A percentile compares a stretch with the other conserved stretches of the same genome.
Conservation (phyloP, 176 grass and related monocot genomes). For the Elaeis guineensis region DNA sequence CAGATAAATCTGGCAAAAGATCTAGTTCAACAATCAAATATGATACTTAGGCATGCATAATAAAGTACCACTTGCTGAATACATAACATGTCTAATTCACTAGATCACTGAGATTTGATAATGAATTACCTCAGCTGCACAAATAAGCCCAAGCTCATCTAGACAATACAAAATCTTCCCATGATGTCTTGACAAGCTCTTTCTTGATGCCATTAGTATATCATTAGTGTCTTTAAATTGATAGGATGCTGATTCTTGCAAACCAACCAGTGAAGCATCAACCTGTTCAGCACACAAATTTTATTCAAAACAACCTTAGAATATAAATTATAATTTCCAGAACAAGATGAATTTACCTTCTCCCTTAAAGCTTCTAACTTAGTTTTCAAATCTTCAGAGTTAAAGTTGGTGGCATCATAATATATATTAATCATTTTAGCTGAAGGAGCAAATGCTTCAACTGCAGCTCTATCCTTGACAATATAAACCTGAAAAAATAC, state of each 20-base stretch:
- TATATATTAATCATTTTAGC: slow-evolving; percentile 40
- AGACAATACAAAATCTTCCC: slow-evolving; percentile 46
- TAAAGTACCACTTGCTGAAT: no score
- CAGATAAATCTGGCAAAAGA: no score
- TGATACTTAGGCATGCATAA: no score
- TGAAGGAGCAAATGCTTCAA: slow-evolving; percentile 35
- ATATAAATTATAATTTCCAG: background rate
- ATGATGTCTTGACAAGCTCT: slow-evolving; percentile 33
- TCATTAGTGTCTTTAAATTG: slow-evolving; percentile 54
- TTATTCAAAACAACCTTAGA: slow-evolving; percentile 1
- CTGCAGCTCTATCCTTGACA: slow-evolving; percentile 36
- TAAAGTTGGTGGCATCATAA: slow-evolving; percentile 43
- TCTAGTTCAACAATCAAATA: no score
- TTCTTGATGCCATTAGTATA: slow-evolving; percentile 47
- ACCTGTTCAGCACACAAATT: slow-evolving; percentile 24
- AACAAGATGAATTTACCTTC: slow-evolving; percentile 30
- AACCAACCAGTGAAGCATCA: slow-evolving; percentile 34
- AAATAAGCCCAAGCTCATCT: slow-evolving; percentile 41
- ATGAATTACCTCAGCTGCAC: slow-evolving; percentile 40
- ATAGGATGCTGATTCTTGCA: slow-evolving; percentile 45
- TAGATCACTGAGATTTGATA: slow-evolving; percentile 2
- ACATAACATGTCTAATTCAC: no score
- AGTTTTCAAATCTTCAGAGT: slow-evolving; percentile 37
- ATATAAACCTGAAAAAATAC: slow-evolving; percentile 35
- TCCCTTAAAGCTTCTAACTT: slow-evolving; percentile 31